Conservation (phyloP, 768 basidiomycete species). For the Lactarius sp. region DNA sequence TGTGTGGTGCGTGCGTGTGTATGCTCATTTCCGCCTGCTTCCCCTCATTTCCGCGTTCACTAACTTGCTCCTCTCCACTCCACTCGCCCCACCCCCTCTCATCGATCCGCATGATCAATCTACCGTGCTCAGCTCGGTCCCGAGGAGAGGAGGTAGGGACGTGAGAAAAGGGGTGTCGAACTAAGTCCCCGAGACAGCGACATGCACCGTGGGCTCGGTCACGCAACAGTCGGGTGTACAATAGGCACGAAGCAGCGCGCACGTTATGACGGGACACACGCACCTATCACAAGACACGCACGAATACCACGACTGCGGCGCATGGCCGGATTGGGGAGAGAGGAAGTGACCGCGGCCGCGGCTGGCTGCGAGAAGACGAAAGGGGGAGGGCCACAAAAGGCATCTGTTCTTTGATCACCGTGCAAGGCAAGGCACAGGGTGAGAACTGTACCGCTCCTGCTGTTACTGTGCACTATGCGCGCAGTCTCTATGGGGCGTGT, state of each 20-base stretch:
- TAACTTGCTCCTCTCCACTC: background rate
- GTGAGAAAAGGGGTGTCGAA: background rate
- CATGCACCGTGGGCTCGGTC: background rate
- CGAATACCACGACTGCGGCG: background rate
- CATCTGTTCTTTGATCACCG: slow-evolving; percentile 2
- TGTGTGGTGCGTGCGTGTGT: slow-evolving; percentile 9
- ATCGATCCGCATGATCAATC: background rate
- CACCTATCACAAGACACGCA: background rate
- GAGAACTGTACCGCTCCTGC: background rate
- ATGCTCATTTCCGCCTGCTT: slow-evolving; percentile 16
- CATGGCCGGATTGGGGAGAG: slow-evolving; percentile 1
- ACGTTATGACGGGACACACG: background rate
- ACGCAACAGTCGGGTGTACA: background rate
- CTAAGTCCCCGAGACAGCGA: background rate
- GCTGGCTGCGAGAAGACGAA: background rate
- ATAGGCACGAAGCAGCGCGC: background rate
- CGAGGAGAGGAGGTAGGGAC: background rate
- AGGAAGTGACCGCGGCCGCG: background rate
- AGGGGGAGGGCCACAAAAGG: slow-evolving; percentile 4
- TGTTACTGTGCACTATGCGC: background rate
- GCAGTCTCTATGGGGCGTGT: background rate
- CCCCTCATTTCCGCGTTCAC: slow-evolving; percentile 11
- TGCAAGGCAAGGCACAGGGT: slow-evolving; percentile 3
- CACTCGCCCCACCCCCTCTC: background rate
- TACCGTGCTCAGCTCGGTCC: background rate